phyloP scores from a whole-genome alignment of 371 early-diverging fungal species.

The Rhizopus sp. region DNA sequence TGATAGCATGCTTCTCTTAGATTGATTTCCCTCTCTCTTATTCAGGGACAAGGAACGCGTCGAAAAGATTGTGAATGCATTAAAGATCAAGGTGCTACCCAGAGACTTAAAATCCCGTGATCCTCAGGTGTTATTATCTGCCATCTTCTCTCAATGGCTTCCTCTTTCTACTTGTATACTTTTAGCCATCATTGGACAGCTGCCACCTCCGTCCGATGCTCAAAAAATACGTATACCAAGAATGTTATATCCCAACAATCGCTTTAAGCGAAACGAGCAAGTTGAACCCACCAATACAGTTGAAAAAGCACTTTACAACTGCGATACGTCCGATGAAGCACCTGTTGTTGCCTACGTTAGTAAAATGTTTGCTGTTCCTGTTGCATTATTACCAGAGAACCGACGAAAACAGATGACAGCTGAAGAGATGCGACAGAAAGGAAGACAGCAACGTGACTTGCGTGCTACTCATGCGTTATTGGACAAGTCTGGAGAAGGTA shows the following conservation, averaged over 20 bases:
- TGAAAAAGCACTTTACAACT: constrained; percentile 66
- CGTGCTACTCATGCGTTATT: constrained; percentile 29
- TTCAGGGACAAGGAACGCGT: constrained; percentile 79
- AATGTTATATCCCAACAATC: constrained; percentile 68
- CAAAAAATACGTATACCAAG: constrained; percentile 80
- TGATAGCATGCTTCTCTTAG: not conserved
- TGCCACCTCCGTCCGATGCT: constrained; percentile 86
- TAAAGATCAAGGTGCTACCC: constrained; percentile 86
- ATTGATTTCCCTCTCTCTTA: not conserved
- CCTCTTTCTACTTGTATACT: constrained; percentile 78
- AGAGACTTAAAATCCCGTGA: constrained; percentile 90
- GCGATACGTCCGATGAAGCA: constrained; percentile 52
- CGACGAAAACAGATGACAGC: constrained; percentile 73
- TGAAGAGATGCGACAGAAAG: constrained; percentile 89
- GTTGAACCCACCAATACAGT: constrained; percentile 51
- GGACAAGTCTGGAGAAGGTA: constrained; percentile 42
- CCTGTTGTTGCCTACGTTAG: constrained; percentile 87
- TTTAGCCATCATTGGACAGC: constrained; percentile 81
- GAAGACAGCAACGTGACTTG: constrained; percentile 53
- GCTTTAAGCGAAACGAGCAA: constrained; percentile 37
- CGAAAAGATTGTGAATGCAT: constrained; percentile 88
- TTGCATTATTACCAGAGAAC: constrained; percentile 73
- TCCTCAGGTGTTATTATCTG: constrained; percentile 66
- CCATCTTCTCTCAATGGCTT: constrained; percentile 85
- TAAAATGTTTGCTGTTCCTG: constrained; percentile 90